Evolutionary conservation across 2,329 filamentous ascomycete species (phyloP).

Genomic region (Epichloe glyceriae): DNA sequence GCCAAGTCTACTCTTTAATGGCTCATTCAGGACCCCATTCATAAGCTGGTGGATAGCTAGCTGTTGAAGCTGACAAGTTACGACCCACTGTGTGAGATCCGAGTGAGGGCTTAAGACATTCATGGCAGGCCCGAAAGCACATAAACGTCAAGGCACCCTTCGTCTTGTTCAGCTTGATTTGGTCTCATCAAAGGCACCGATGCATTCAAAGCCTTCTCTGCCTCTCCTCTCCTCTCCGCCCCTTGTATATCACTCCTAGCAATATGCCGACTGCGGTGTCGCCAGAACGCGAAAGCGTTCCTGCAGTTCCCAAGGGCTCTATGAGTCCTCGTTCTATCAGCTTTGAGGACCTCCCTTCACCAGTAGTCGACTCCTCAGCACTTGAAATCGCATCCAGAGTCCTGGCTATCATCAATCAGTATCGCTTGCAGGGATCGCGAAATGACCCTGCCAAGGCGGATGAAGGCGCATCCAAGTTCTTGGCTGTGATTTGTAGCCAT

Average conservation of each 20-base stretch:
- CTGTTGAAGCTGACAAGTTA: background rate
- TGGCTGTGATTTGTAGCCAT: conserved; percentile 26
- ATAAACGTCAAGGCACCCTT: background rate
- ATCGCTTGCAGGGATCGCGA: conserved; percentile 18
- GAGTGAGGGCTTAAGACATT: background rate
- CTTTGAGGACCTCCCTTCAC: conserved; percentile 3
- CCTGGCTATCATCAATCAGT: conserved; percentile 26
- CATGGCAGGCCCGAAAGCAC: background rate
- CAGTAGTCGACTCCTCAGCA: conserved; percentile 13
- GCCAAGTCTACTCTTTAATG: background rate
- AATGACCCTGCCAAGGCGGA: conserved; percentile 13
- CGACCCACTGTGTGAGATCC: background rate
- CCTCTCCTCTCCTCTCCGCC: too few relatives aligned
- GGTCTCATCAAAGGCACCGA: too few relatives aligned
- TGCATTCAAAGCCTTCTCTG: too few relatives aligned
- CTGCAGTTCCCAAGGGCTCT: background rate
- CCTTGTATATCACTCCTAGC: background rate
- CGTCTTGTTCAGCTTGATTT: background rate
- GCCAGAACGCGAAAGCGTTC: background rate
- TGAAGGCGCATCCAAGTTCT: conserved; percentile 25
- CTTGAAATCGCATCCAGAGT: conserved; percentile 22
- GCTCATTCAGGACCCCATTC: background rate
- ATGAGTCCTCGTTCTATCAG: background rate
- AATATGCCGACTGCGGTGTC: background rate
- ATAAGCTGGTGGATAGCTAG: background rate